Evolutionary conservation across 768 basidiomycete genomes (phyloP).

Genomic region (Lactarius psammicola): DNA sequence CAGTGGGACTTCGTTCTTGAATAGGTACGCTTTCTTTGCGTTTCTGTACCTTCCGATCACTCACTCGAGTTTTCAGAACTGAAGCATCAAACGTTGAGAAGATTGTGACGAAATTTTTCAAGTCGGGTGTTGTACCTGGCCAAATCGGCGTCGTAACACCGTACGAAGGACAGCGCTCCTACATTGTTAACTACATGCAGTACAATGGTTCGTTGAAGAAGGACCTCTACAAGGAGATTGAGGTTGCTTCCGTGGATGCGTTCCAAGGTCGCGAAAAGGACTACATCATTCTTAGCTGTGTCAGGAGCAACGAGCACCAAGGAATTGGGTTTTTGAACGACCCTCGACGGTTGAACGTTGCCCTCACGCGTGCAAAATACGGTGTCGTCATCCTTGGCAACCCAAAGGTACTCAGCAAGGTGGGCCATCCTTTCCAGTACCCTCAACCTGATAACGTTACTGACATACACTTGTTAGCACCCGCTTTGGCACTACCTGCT

Average conservation of each 20-base stretch:
- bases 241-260: slow-evolving; percentile 97
- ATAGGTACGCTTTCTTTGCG: slow-evolving; percentile 54
- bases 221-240: slow-evolving; percentile 98
- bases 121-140: slow-evolving; percentile 90
- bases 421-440: slow-evolving; percentile 36
- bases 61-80: slow-evolving; percentile 53
- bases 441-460: slow-evolving; percentile 11
- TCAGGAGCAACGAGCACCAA: slow-evolving; percentile 98
- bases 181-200: slow-evolving; percentile 99
- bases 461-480: slow-evolving; percentile 56
- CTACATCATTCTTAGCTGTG: slow-evolving; percentile 97
- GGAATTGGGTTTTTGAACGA: slow-evolving; percentile 99
- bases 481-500: slow-evolving; percentile 98
- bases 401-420: slow-evolving; percentile 99
- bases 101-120: slow-evolving; percentile 99
- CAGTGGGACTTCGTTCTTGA: slow-evolving; percentile 97
- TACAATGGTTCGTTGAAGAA: slow-evolving; percentile 99
- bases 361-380: slow-evolving; percentile 95
- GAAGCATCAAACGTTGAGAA: slow-evolving; percentile 99
- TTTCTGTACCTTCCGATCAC: slow-evolving; percentile 2
- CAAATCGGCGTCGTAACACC: slow-evolving; percentile 99
- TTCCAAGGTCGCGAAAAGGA: slow-evolving; percentile 99
- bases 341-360: slow-evolving; percentile 93
- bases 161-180: slow-evolving; percentile 97
- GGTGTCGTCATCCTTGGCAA: slow-evolving; percentile 99